Evolutionary conservation across 2,329 filamentous ascomycete genomes (phyloP).

Genomic region (Lizonia empirigonia): DNA sequence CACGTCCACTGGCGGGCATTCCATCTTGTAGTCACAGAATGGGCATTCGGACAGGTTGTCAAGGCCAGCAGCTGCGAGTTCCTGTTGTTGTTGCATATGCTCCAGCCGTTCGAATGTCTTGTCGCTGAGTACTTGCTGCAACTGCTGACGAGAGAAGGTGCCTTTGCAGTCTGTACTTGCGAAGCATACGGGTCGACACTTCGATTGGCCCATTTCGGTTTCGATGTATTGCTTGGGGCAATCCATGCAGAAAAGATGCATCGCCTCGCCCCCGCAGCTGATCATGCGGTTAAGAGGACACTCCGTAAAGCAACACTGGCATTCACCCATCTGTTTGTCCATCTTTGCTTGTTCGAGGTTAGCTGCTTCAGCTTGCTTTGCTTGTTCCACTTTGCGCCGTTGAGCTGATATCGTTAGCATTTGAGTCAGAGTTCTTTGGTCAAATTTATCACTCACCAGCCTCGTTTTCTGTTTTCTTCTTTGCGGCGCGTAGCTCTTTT

Average conservation of each 20-base stretch:
- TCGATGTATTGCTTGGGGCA: conserved; percentile 72
- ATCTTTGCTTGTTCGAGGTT: conserved; percentile 40
- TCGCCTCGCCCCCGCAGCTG: conserved; percentile 63
- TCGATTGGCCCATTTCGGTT: conserved; percentile 69
- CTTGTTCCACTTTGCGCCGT: conserved; percentile 33
- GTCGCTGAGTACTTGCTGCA: conserved; percentile 62
- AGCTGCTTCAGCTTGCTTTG: conserved; percentile 38
- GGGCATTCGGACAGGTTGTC: conserved; percentile 77
- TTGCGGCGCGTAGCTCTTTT: conserved; percentile 42
- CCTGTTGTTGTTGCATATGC: conserved; percentile 71
- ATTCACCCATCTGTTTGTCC: conserved; percentile 64
- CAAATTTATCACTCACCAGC: conserved; percentile 16
- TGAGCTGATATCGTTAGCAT: conserved; percentile 27
- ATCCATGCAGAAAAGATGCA: conserved; percentile 71
- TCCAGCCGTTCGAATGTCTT: conserved; percentile 68
- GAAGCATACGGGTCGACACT: conserved; percentile 73
- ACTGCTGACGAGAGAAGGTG: conserved; percentile 63
- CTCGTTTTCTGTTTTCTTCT: conserved; percentile 32
- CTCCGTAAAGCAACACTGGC: conserved; percentile 73
- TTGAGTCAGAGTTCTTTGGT: not conserved
- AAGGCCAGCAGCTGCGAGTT: conserved; percentile 71
- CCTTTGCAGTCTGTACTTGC: conserved; percentile 64
- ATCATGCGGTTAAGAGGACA: conserved; percentile 70
- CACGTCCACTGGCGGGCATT: conserved; percentile 69
- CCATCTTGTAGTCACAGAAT: conserved; percentile 80